Evolutionary conservation across 2,329 filamentous ascomycete species (phyloP), one percentile per base, ranked within the genome.

Genomic region (Sporothrix brunneoviolacea): DNA sequence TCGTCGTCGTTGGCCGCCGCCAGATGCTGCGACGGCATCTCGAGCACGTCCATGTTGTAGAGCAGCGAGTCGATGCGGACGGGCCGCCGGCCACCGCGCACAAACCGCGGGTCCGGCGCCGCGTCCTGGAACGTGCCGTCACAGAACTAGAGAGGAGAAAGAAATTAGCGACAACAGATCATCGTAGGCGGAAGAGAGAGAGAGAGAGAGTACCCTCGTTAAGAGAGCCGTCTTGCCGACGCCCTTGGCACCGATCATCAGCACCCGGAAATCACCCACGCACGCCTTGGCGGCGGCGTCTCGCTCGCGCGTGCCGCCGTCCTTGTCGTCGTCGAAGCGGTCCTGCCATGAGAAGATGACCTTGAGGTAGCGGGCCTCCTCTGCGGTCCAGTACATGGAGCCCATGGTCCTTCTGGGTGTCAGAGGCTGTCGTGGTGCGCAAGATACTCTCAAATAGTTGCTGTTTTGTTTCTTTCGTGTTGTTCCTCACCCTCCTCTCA

Each of bases 161-260:
- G 32, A 32, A 28, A 37, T 32, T 33, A 24, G 33, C 3, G 33
- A 3, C 5, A 22, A 12, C 4, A 4, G 13, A 19, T 8, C 3
- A 15, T 13, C 9, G 10, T 15, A 5, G 19, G 9, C 21, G 12
- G 7, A n/a, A 13, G 15, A 16, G 1, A 8, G 24, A 16, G 10
- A 5, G 24, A 13, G 18, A 13, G 9, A 32, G 38, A 56, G 38
- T 52, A 70, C 69, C 55, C 64, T 63, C 5, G 65, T 67, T 12
- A 71, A 52, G 7, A 71, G 59, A 4, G 68, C 63, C 8, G 69
- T 70, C 57, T 72, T 72, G n/a, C 70, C 69, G 38, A 63, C 65
- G 0, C 66, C 65, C 28, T 65, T 63, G 2, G 61, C 63, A 5
- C 69, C 70, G 15, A 71, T 58, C 12, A 71, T 59, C 22, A 72